Evolutionary conservation across 495 filamentous ascomycete species (phyloP).

Genomic region (Acidomyces sp.): DNA sequence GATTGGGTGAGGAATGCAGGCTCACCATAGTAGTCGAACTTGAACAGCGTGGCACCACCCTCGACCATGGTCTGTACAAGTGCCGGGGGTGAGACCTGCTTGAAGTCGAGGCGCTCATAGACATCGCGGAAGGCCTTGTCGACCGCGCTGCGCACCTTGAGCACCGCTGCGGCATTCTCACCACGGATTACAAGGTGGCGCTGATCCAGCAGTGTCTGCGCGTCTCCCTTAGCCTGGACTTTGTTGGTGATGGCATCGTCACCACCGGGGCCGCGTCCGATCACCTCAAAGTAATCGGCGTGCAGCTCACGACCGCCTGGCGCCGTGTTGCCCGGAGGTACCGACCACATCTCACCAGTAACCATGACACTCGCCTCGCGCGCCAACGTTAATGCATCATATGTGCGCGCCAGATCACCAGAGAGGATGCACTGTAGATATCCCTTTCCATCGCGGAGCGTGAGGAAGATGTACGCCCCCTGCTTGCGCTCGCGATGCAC

Average conservation of each 20-base stretch:
- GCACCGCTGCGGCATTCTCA: constrained; percentile 71
- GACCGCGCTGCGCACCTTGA: constrained; percentile 81
- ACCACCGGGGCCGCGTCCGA: constrained; percentile 68
- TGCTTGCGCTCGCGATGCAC: constrained; percentile 75
- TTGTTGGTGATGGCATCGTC: constrained; percentile 90
- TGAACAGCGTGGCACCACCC: constrained; percentile 88
- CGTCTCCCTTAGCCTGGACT: constrained; percentile 67
- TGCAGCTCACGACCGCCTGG: constrained; percentile 84
- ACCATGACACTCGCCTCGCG: constrained; percentile 80
- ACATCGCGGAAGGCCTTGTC: constrained; percentile 70
- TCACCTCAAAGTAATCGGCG: constrained; percentile 82
- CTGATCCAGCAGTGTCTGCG: constrained; percentile 71
- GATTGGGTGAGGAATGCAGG: constrained; percentile 93
- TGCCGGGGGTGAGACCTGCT: constrained; percentile 82
- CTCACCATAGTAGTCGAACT: constrained; percentile 87
- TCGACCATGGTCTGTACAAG: constrained; percentile 99
- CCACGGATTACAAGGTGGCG: constrained; percentile 85
- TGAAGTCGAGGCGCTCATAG: constrained; percentile 65
- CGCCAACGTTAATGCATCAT: constrained; percentile 80
- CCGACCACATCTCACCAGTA: constrained; percentile 75
- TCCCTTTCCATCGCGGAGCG: constrained; percentile 77
- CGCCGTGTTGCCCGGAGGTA: constrained; percentile 66
- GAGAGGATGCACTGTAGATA: constrained; percentile 79
- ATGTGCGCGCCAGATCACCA: constrained; percentile 75
- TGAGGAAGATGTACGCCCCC: constrained; percentile 80